These are phyloP conservation scores for Moniliella sp. DNA, from an alignment of 1,284 basidiomycete species.

Conservation along the genomic window DNA sequence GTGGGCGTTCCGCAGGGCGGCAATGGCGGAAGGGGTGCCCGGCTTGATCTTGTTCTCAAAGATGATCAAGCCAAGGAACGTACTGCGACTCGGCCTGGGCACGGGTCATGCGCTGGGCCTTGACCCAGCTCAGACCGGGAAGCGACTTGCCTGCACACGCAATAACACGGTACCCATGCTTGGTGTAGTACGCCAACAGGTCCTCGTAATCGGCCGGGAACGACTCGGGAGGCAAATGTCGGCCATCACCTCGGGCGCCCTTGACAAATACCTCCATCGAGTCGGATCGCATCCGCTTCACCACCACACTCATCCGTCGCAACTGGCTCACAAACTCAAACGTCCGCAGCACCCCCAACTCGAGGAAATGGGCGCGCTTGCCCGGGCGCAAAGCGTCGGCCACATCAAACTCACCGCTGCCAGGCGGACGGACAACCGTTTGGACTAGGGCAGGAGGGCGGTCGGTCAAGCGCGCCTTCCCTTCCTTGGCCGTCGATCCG, in stretches of 20 bases:
- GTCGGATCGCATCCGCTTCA: constrained; percentile 73
- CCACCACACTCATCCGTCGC: constrained; percentile 81
- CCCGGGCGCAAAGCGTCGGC: constrained; percentile 65
- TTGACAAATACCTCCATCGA: constrained; percentile 98
- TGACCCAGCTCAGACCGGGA: constrained; percentile 82
- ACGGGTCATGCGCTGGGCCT: constrained; percentile 82
- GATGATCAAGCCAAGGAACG: constrained; percentile 83
- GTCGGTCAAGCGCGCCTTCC: constrained; percentile 37
- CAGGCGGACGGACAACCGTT: constrained; percentile 83
- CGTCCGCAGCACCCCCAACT: constrained; percentile 72
- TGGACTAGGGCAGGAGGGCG: constrained; percentile 80
- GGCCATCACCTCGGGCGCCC: constrained; percentile 81
- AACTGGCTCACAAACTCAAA: constrained; percentile 90
- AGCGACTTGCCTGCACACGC: constrained; percentile 91
- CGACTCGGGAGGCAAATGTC: constrained; percentile 57
- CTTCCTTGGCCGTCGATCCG: constrained; percentile 22
- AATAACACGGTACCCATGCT: constrained; percentile 89
- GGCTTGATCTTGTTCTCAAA: constrained; percentile 97
- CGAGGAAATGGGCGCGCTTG: constrained; percentile 83
- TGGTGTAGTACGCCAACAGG: constrained; percentile 84
- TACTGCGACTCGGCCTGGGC: constrained; percentile 81
- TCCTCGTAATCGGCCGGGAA: constrained; percentile 82
- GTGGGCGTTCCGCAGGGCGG: constrained; percentile 66
- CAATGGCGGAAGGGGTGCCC: constrained; percentile 74
- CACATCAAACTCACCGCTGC: constrained; percentile 62